phyloP scores from a whole-genome alignment of 257 asterid species.

The Plantago ovata region DNA sequence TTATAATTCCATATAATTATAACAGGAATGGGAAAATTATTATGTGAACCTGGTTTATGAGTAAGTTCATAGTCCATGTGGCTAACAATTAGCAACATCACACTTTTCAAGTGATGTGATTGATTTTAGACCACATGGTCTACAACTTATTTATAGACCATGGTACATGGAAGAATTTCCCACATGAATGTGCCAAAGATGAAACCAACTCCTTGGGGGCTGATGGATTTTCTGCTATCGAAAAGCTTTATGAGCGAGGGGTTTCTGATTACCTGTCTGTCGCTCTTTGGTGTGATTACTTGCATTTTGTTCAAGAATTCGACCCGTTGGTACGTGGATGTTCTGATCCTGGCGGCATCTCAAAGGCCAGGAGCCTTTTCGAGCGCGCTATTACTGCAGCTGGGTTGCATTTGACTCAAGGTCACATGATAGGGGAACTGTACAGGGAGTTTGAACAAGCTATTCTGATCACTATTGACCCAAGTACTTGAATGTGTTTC shows the following conservation, averaged over 20 bases:
- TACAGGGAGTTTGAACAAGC: slow-evolving; percentile 87
- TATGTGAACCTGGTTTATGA: too few relatives aligned
- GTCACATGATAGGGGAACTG: slow-evolving; percentile 76
- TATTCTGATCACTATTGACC: slow-evolving; percentile 46
- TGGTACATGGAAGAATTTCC: too few relatives aligned
- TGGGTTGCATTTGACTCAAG: slow-evolving; percentile 85
- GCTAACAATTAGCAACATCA: too few relatives aligned
- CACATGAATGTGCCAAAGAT: too few relatives aligned
- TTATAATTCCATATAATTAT: too few relatives aligned
- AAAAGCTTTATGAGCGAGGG: slow-evolving; percentile 80
- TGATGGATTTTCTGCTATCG: slow-evolving; percentile 56
- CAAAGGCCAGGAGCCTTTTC: slow-evolving; percentile 71
- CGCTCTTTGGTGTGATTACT: slow-evolving; percentile 85
- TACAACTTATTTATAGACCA: too few relatives aligned
- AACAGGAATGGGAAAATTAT: too few relatives aligned
- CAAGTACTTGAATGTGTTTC: slow-evolving; percentile 79
- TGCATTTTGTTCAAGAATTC: slow-evolving; percentile 70
- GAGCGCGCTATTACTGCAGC: slow-evolving; percentile 90
- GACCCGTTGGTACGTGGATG: slow-evolving; percentile 55
- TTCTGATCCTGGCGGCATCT: slow-evolving; percentile 61
- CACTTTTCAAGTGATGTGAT: too few relatives aligned
- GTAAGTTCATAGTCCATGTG: too few relatives aligned
- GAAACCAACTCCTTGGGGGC: too few relatives aligned
- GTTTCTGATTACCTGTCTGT: slow-evolving; percentile 94
- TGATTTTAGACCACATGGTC: too few relatives aligned